Conservation (phyloP, 345 rosid genomes). For the Passiflora organensis region DNA sequence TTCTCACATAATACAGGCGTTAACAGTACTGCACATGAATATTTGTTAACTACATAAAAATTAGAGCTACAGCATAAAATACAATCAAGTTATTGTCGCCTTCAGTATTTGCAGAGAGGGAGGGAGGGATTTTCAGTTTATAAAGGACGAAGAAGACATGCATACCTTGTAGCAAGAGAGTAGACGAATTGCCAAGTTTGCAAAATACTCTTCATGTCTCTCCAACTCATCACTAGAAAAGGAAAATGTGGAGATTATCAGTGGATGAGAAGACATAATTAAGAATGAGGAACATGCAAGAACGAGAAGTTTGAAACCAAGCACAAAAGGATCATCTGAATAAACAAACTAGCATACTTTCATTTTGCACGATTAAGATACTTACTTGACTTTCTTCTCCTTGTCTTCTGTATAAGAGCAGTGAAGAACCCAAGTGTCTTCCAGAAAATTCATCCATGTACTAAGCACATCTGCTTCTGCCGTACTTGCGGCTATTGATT, state of each 20-base stretch:
- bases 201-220: constrained; percentile 73
- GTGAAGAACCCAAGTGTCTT: constrained; percentile 87
- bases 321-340: too few species aligned
- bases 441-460: constrained; percentile 90
- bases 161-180: constrained; percentile 73
- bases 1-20: too few species aligned
- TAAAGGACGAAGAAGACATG: background rate
- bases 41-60: too few species aligned
- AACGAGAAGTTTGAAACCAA: too few species aligned
- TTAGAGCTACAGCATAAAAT: too few species aligned
- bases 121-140: background rate
- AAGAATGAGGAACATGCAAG: too few species aligned
- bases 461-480: constrained; percentile 71
- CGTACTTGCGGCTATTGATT: constrained; percentile 63
- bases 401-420: constrained; percentile 53
- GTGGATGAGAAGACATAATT: too few species aligned
- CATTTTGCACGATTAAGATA: constrained; percentile 19
- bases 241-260: background rate
- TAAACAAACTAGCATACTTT: background rate
- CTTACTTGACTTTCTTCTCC: constrained; percentile 75
- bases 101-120: too few species aligned
- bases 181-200: constrained; percentile 55
- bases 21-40: too few species aligned
- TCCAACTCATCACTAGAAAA: constrained; percentile 73
- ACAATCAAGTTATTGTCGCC: too few species aligned